Evolutionary conservation across 108 stramenopile species (phyloP), one percentile per base, ranked within the genome.

Genomic region (Cyclotella baltica): DNA sequence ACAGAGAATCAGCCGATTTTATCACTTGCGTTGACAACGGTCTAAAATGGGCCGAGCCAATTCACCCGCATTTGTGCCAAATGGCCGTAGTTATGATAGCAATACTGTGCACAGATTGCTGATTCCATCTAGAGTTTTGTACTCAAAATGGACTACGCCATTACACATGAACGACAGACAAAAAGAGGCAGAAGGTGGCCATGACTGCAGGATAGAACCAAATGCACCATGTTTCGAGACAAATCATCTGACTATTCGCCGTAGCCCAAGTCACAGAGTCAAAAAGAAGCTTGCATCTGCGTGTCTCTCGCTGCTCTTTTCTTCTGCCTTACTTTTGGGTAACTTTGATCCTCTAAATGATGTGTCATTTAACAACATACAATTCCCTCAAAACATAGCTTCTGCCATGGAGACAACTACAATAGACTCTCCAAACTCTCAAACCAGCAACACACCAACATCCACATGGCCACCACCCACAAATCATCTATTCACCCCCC

Each of bases 381-480:
- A 68, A 57, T 23, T 78, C 38, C 25, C 18, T 56, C 43, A 56
- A 35, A 25, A 50, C 52, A 51, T 20, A 37, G 76, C 67, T 34
- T 28, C 47, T 52, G 73, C 73, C 31, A 27, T 35, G 28, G 73
- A 74, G 51, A 22, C 62, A 30, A 11, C 38, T 50, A 29, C 47
- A 29, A 27, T 38, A 20, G 33, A 6, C 13, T 43, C 40, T 43
- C 40, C 6, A 51, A 48, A 62, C 33, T 38, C 8, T 23, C 70
- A 33, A 71, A 33, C 3, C 30, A 40, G 62, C 22, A 3, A 23
- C 8, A 9, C 38, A 3, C 40, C 20, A 30, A n/a, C 40, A 48
- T 70, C 77, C 5, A 19, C 46, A 25, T 72, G 70, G 78, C 52
- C 70, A 15, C 65, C 70, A 8, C 58, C 33, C 43, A 71, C 62